These are phyloP conservation scores for Pseudogymnoascus sp. DNA, from an alignment of 2,329 filamentous ascomycete genomes.

Conservation along the genomic window DNA sequence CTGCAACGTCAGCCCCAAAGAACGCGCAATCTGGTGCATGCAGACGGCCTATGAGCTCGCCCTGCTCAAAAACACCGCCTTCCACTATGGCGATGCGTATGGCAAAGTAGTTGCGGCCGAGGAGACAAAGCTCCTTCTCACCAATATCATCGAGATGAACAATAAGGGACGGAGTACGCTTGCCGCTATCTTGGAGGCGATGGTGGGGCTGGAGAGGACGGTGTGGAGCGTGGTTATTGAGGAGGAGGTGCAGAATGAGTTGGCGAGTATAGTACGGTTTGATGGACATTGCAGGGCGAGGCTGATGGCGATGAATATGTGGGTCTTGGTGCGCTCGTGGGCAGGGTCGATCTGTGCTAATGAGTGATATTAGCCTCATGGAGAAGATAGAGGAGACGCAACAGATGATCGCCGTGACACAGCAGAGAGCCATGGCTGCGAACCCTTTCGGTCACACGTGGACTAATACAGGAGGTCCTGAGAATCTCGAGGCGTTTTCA, in stretches of 20 bases:
- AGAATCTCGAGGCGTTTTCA: background rate
- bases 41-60: background rate
- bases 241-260: background rate
- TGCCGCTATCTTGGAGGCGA: background rate
- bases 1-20: background rate
- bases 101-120: background rate
- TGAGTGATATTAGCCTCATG: background rate
- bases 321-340: background rate
- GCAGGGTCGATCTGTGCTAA: background rate
- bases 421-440: background rate
- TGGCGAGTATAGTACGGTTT: background rate
- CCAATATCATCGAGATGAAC: background rate
- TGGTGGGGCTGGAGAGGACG: background rate
- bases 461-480: background rate
- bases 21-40: background rate
- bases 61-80: background rate
- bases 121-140: background rate
- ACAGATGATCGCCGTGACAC: background rate
- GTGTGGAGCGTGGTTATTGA: background rate
- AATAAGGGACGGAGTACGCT: background rate
- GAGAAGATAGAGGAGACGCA: background rate
- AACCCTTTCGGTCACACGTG: background rate
- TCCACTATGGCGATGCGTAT: constrained; percentile 1
- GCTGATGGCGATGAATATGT: background rate
- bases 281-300: background rate